Evolutionary conservation across 2,329 filamentous ascomycete genomes (phyloP).

Genomic region (Didymella keratinophila): DNA sequence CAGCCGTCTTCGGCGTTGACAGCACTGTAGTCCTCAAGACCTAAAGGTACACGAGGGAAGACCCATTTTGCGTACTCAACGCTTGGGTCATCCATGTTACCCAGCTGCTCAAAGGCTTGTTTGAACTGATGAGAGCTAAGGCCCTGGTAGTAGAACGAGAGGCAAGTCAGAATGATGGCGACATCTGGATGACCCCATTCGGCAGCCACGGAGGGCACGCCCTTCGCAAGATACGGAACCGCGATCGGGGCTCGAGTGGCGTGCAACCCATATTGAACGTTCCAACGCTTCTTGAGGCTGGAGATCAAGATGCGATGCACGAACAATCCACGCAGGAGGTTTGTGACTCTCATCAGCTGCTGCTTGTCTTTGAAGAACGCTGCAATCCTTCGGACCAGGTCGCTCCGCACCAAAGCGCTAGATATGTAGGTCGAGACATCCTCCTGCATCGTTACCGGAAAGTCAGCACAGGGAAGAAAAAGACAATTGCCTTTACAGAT

Average conservation of each 20-base stretch:
- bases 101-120: conserved; percentile 60
- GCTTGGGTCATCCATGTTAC: conserved; percentile 64
- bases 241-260: conserved; percentile 65
- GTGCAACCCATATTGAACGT: conserved; percentile 65
- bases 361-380: conserved; percentile 45
- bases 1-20: conserved; percentile 67
- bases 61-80: conserved; percentile 67
- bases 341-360: conserved; percentile 56
- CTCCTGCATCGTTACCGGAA: conserved; percentile 31
- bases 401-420: conserved; percentile 24
- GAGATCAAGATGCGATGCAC: conserved; percentile 67
- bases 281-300: conserved; percentile 69
- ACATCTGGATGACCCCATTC: conserved; percentile 75
- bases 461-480: conserved; percentile 38
- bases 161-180: conserved; percentile 46
- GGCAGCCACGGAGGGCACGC: conserved; percentile 66
- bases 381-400: conserved; percentile 29
- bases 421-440: conserved; percentile 49
- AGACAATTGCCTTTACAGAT: conserved; percentile 43
- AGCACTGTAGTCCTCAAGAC: conserved; percentile 60
- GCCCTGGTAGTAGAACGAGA: conserved; percentile 71
- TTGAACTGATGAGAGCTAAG: conserved; percentile 60
- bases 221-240: conserved; percentile 71
- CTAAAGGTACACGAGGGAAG: conserved; percentile 50
- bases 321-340: conserved; percentile 70